Base-by-base conservation (phyloP, 352 stramenopile genomes). In the Phytophthora idaei region DNA sequence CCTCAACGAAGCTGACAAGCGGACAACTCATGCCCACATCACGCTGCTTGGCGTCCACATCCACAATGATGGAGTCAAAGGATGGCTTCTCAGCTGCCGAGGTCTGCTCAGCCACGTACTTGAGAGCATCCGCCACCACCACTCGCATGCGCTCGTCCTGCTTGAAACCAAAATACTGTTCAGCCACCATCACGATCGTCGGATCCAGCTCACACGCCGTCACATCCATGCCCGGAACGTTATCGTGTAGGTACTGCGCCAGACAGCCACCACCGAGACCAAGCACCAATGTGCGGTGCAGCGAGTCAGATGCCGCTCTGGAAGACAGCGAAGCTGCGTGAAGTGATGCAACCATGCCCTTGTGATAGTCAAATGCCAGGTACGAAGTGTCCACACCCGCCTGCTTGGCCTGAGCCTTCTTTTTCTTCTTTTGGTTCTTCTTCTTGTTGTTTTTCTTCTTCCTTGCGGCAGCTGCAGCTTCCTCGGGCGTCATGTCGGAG, bases 341-440 rank as follows among this genome's bases (percentile, higher is more conserved):
- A 61, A 92, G 67, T 25, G 76, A 76, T 15, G 80, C 82, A 11
- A 90, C 62, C 75, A 95, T 92, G 41, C 81, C 85, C 51, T 83
- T 87, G 61, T 95, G 87, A 62, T 94, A 94, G 17, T 90, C 82
- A 28, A 93, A 94, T 1, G 76, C 76, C 46, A 95, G 52, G 55
- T 87, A 92, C 0, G 69, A 80, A 21, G 73, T 71, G 54, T 93
- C 84, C 27, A 94, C 74, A 10, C 58, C 62, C 2, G 60, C 53
- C 21, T 59, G 53, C n/a, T 64, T 75, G 0, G 58, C 66, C 27
- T 67, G 54, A 0, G 61, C 53, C 46, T 78, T 81, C 49, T 77
- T 78, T 52, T 77, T 77, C 55, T 79, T 81, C 57, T 90, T 89
- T 52, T 85, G 82, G 31, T 81, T 91, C 28, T 82, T 86, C 56